phyloP scores from a whole-genome alignment of 306 rosid genomes.

The Mimosa bimucronata region DNA sequence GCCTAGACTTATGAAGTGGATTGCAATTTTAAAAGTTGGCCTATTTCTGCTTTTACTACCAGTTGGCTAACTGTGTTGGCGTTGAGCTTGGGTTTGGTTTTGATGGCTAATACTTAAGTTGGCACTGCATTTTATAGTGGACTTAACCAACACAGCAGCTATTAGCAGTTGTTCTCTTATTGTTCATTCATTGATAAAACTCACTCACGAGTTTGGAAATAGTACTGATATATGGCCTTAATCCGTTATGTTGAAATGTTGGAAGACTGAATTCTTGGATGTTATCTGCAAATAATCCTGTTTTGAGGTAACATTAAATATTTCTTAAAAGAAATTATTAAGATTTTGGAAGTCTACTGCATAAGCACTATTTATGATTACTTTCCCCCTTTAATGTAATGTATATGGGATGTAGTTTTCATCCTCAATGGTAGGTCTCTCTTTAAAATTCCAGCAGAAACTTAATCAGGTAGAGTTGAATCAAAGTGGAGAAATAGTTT shows the following conservation, averaged over 20 bases:
- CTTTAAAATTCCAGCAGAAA: background rate
- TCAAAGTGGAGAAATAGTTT: background rate
- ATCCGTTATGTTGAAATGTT: conserved; percentile 19
- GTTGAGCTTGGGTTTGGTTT: background rate
- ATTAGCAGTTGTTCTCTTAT: conserved; percentile 23
- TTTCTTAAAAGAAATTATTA: conserved; percentile 9
- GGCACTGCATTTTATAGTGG: conserved; percentile 6
- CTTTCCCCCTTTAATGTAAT: background rate
- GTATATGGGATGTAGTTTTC: background rate
- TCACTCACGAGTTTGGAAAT: conserved; percentile 9
- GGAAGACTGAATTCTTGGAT: conserved; percentile 8
- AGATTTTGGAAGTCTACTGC: background rate
- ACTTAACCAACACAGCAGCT: background rate
- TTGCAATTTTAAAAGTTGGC: background rate
- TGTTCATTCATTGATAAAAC: conserved; percentile 23
- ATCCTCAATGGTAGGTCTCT: background rate
- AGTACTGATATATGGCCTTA: background rate
- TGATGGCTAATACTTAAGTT: background rate
- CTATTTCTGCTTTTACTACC: background rate
- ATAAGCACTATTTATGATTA: background rate
- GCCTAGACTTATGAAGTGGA: background rate
- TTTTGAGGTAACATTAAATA: conserved; percentile 23
- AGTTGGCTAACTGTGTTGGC: background rate
- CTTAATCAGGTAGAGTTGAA: background rate
- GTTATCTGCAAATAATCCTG: conserved; percentile 22